Evolutionary conservation across 768 basidiomycete species (phyloP).

Genomic region (Sarcodon aspratus): DNA sequence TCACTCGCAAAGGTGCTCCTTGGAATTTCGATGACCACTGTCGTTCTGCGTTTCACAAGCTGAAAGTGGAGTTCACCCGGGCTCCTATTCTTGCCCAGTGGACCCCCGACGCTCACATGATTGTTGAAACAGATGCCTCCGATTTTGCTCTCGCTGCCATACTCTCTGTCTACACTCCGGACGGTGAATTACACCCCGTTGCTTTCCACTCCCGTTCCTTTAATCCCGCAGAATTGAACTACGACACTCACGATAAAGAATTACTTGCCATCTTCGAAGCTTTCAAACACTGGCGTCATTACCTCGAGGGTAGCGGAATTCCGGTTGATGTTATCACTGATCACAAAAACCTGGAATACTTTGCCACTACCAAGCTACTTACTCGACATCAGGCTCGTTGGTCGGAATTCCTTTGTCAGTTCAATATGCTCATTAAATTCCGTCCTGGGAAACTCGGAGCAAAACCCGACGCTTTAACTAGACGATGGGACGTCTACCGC

Average conservation of each 20-base stretch:
- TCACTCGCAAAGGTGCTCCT: slow-evolving; percentile 15
- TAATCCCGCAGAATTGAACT: slow-evolving; percentile 27
- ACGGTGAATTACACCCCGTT: slow-evolving; percentile 16
- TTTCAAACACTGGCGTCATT: slow-evolving; percentile 14
- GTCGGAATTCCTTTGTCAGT: slow-evolving; percentile 14
- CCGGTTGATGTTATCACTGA: slow-evolving; percentile 17
- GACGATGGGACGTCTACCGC: slow-evolving; percentile 11
- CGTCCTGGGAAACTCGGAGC: slow-evolving; percentile 1
- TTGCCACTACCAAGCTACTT: slow-evolving; percentile 17
- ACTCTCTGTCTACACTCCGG: slow-evolving; percentile 4
- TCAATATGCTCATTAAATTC: slow-evolving; percentile 7
- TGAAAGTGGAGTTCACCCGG: slow-evolving; percentile 13
- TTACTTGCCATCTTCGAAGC: slow-evolving; percentile 30
- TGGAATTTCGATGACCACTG: slow-evolving; percentile 10
- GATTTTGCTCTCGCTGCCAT: slow-evolving; percentile 11
- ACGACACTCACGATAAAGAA: slow-evolving; percentile 40
- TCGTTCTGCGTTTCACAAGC: slow-evolving; percentile 15
- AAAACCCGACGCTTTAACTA: slow-evolving; percentile 9
- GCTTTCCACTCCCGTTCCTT: slow-evolving; percentile 19
- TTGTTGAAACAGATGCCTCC: slow-evolving; percentile 13
- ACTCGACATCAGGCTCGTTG: slow-evolving; percentile 25
- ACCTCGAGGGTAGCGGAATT: slow-evolving; percentile 8
- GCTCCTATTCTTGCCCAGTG: slow-evolving; percentile 12
- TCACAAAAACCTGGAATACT: slow-evolving; percentile 28
- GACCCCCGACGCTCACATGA: slow-evolving; percentile 4